phyloP scores from a whole-genome alignment of 2,329 filamentous ascomycete genomes.

The Leptographium wingfieldii region DNA sequence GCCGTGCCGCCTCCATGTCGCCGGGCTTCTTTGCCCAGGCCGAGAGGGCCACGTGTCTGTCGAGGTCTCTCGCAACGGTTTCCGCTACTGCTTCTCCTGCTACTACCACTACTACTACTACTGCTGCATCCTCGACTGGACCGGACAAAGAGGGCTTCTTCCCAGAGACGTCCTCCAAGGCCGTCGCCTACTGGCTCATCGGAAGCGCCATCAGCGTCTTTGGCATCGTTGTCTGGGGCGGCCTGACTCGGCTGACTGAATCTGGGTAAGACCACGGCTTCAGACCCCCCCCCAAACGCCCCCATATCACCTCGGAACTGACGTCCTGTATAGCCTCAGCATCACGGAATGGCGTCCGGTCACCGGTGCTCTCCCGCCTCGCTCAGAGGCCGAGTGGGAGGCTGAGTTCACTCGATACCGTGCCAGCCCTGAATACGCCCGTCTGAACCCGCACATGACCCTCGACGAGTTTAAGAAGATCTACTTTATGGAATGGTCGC shows the following conservation, averaged over 20 bases:
- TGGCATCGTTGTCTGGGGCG: conserved; percentile 91
- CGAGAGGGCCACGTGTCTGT: conserved; percentile 13
- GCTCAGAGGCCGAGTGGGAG: conserved; percentile 72
- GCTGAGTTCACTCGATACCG: conserved; percentile 88
- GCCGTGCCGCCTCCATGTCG: neutral
- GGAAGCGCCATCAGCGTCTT: conserved; percentile 89
- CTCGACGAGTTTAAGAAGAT: conserved; percentile 95
- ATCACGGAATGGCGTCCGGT: conserved; percentile 99
- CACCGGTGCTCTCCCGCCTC: conserved; percentile 78
- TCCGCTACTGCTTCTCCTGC: conserved; percentile 2
- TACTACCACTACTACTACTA: neutral
- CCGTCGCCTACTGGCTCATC: conserved; percentile 83
- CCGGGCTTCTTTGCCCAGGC: neutral
- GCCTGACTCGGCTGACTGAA: conserved; percentile 85
- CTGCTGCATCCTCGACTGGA: conserved; percentile 4
- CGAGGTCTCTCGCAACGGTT: neutral
- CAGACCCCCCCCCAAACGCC: neutral
- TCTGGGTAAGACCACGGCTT: conserved; percentile 55
- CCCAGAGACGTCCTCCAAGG: conserved; percentile 55
- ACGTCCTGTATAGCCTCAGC: conserved; percentile 51
- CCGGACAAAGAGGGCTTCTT: conserved; percentile 20
- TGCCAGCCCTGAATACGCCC: conserved; percentile 80
- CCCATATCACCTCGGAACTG: neutral
- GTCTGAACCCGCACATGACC: conserved; percentile 87
- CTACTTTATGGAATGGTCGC: conserved; percentile 99